Percentiles rank a stretch among this genome's conserved stretches.
Evolutionary conservation across 768 basidiomycete species (phyloP).

Genomic region (Lyophyllum decastes): DNA sequence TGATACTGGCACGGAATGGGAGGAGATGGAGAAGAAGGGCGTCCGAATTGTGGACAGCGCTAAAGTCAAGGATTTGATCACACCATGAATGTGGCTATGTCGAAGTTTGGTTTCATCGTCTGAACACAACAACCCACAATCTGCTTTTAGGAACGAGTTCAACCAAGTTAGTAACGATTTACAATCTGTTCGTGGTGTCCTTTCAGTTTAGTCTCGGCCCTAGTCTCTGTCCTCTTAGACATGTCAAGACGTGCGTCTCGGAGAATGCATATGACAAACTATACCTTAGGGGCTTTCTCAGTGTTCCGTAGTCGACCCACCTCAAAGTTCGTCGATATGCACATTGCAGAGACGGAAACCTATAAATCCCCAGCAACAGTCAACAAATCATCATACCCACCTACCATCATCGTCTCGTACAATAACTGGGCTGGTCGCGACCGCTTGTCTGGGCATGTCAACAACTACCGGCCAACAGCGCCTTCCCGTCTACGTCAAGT

Average conservation of each 20-base stretch:
- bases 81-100: background rate
- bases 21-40: conserved; percentile 35
- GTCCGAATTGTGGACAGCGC: conserved; percentile 30
- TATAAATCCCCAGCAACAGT: no score
- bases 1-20: conserved; percentile 33
- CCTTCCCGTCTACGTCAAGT: background rate
- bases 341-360: no score
- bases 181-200: no score
- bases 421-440: background rate
- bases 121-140: background rate
- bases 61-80: conserved; percentile 27
- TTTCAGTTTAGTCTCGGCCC: no score
- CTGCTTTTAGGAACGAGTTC: background rate
- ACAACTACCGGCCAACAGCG: background rate
- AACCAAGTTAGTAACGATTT: no score
- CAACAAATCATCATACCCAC: background rate
- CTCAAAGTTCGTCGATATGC: background rate
- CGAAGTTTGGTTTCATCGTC: background rate
- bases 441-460: background rate
- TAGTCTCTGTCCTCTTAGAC: no score
- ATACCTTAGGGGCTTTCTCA: background rate
- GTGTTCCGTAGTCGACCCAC: background rate
- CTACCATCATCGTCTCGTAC: no score
- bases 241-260: background rate
- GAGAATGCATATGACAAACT: background rate